phyloP scores from a whole-genome alignment of 441 rosid species.

The Melastoma candidum region DNA sequence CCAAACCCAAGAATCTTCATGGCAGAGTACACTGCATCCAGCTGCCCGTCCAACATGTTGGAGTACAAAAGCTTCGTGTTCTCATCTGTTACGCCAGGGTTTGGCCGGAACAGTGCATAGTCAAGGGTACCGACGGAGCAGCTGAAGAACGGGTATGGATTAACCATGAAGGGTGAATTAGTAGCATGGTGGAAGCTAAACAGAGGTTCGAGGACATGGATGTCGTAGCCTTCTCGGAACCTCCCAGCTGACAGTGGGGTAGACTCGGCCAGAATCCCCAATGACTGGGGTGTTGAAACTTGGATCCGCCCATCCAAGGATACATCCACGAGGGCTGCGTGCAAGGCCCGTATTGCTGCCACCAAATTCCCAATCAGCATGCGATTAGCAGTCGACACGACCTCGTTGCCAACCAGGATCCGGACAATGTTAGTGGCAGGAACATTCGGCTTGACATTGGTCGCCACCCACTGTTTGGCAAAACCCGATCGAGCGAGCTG shows the following conservation, averaged over 20 bases:
- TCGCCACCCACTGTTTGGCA: constrained; percentile 53
- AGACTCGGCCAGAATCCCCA: constrained; percentile 53
- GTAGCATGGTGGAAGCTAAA: constrained; percentile 56
- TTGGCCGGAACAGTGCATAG: constrained; percentile 63
- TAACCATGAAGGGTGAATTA: constrained; percentile 62
- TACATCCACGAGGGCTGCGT: constrained; percentile 44
- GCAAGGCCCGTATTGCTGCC: constrained; percentile 65
- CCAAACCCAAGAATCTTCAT: constrained; percentile 49
- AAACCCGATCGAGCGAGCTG: constrained; percentile 34
- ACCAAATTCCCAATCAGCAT: constrained; percentile 34
- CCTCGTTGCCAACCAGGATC: constrained; percentile 77
- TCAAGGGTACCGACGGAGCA: constrained; percentile 50
- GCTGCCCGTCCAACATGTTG: constrained; percentile 76
- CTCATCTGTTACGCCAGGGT: constrained; percentile 41
- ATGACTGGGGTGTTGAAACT: constrained; percentile 65
- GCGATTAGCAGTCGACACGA: constrained; percentile 40
- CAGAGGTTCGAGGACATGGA: constrained; percentile 54
- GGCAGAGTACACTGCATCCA: constrained; percentile 71
- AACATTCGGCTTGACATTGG: constrained; percentile 41
- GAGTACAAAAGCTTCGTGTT: constrained; percentile 43
- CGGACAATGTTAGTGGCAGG: constrained; percentile 62
- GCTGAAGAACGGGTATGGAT: constrained; percentile 82
- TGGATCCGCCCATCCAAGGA: constrained; percentile 48
- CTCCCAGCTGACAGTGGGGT: constrained; percentile 66
- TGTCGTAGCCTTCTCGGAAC: constrained; percentile 51